Percentiles rank a stretch among this genome's conserved stretches.
Evolutionary conservation across 2,329 filamentous ascomycete genomes (phyloP).

Genomic region (Raffaelea arxii): DNA sequence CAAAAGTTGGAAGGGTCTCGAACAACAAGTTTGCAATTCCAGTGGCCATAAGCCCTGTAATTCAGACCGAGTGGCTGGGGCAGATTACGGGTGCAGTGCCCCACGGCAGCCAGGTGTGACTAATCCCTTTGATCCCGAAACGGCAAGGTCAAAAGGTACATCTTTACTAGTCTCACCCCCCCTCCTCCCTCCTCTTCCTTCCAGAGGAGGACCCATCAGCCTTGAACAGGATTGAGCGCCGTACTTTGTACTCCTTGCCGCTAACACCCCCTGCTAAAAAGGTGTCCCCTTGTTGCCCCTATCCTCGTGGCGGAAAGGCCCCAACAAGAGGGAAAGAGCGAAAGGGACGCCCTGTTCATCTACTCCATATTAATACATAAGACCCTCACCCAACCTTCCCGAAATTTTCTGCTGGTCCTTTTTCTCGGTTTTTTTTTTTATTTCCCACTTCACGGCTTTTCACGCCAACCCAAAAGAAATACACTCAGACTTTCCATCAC

Average conservation of each 20-base stretch:
- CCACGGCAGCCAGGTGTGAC: constrained; percentile 8
- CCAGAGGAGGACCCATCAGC: not conserved
- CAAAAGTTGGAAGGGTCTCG: constrained; percentile 3
- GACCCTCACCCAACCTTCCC: not conserved
- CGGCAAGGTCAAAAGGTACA: constrained; percentile 6
- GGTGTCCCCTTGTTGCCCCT: constrained; percentile 2
- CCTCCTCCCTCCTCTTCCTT: constrained; percentile 7
- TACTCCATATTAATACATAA: not conserved
- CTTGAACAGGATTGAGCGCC: constrained; percentile 9
- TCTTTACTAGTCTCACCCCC: constrained; percentile 14
- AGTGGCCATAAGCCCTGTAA: not conserved
- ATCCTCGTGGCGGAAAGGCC: not conserved
- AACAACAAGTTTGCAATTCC: constrained; percentile 1
- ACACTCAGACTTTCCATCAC: not conserved
- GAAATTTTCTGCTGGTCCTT: not conserved
- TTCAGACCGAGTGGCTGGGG: constrained; percentile 1
- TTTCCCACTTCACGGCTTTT: not conserved
- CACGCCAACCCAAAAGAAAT: not conserved
- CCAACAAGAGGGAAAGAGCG: not conserved
- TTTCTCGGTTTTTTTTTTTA: constrained; percentile 1
- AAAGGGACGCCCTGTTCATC: not conserved
- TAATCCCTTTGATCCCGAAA: constrained; percentile 4
- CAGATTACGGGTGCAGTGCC: not conserved
- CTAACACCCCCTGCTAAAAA: constrained; percentile 11
- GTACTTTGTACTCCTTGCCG: not conserved